These are phyloP conservation scores for Cyphellophora europaea DNA, from an alignment of 2,329 filamentous ascomycete genomes.

Conservation along the genomic window DNA sequence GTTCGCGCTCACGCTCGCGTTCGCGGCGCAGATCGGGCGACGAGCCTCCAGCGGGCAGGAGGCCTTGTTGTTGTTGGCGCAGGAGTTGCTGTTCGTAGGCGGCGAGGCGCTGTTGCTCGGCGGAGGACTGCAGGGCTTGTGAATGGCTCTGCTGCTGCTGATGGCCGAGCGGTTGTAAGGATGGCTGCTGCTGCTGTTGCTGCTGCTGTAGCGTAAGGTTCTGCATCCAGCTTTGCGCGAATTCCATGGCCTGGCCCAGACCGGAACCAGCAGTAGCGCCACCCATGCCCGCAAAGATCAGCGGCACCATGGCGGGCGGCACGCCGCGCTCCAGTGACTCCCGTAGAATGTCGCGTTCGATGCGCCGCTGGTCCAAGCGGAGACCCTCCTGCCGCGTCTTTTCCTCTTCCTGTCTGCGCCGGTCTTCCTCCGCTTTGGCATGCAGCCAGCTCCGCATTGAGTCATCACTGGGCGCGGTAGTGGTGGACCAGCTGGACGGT, in stretches of 20 bases:
- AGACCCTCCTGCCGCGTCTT: conserved; percentile 53
- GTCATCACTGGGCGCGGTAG: conserved; percentile 59
- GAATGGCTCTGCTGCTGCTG: conserved; percentile 13
- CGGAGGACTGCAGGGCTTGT: conserved; percentile 8
- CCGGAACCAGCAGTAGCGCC: conserved; percentile 46
- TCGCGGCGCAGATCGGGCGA: conserved; percentile 22
- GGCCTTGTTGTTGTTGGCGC: conserved; percentile 8
- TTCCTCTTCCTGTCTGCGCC: conserved; percentile 64
- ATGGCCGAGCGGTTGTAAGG: conserved; percentile 14
- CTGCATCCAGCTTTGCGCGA: conserved; percentile 57
- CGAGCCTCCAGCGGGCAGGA: neutral
- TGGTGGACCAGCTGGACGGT: conserved; percentile 56
- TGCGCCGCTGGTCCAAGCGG: conserved; percentile 60
- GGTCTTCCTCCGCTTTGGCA: conserved; percentile 65
- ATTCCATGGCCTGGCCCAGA: conserved; percentile 54
- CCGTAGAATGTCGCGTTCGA: conserved; percentile 64
- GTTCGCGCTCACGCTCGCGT: neutral
- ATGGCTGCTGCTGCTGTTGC: conserved; percentile 29
- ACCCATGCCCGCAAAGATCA: conserved; percentile 65
- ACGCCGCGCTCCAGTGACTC: conserved; percentile 62
- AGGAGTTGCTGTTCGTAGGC: conserved; percentile 16
- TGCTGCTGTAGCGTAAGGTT: conserved; percentile 31
- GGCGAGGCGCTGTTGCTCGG: neutral
- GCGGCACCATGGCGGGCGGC: conserved; percentile 63
- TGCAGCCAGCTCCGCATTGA: conserved; percentile 63